Evolutionary conservation across 2,329 filamentous ascomycete species (phyloP).

Genomic region (Ophiocordyceps camponoti-floridani): DNA sequence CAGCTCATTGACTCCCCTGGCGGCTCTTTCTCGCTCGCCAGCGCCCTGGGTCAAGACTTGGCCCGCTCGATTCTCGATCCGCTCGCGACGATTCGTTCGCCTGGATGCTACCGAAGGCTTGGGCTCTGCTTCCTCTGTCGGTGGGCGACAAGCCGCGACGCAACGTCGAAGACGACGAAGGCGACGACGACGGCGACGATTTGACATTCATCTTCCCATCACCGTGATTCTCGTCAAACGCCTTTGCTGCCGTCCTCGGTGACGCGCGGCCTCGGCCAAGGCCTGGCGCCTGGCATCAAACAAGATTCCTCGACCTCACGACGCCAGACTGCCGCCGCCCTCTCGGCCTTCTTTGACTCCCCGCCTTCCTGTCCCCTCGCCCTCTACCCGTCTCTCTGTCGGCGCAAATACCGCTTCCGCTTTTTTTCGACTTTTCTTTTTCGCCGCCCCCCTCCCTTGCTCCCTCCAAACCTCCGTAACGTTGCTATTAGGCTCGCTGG

Average conservation of each 20-base stretch:
- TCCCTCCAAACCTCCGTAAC: neutral
- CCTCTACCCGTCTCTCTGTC: neutral
- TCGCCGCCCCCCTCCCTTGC: neutral
- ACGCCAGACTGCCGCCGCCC: neutral
- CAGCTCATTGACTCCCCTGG: neutral
- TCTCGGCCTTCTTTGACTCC: neutral
- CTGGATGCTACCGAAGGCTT: neutral
- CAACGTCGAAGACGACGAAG: conserved; percentile 7
- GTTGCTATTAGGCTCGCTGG: neutral
- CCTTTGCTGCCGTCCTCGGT: neutral
- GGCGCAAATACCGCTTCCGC: neutral
- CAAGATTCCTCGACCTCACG: neutral
- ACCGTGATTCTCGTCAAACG: neutral
- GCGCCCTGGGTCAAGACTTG: neutral
- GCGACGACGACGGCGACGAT: no score
- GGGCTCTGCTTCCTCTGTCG: neutral
- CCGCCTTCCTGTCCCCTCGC: neutral
- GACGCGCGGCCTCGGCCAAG: neutral
- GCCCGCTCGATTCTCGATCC: conserved; percentile 1
- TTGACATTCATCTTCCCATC: conserved; percentile 3
- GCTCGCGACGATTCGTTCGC: neutral
- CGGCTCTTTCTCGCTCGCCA: neutral
- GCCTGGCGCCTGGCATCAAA: neutral
- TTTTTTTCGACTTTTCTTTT: neutral
- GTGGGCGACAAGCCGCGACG: conserved; percentile 2